Evolutionary conservation across 140 eudicot species (phyloP), one percentile per base, ranked within the genome.

Genomic region (Senecio squalidus): DNA sequence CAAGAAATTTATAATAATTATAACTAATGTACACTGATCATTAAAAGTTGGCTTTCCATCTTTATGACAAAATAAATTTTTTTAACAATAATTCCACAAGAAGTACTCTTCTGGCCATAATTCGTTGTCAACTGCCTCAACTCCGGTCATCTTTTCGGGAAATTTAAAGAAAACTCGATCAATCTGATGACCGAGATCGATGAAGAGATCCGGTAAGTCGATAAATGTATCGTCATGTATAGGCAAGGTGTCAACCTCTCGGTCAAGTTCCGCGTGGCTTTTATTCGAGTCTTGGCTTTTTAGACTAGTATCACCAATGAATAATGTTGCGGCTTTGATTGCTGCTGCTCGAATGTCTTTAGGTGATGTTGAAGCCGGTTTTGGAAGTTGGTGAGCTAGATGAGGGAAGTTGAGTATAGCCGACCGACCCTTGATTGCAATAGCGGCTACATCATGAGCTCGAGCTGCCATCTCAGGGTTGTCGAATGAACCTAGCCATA

Each of bases 401-500:
- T 81, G 75, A 15, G 95, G 95, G 71, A 85, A 85, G 58, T 85
- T 85, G 57, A 85, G 84, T 15, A 74, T 70, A 5, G 95, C 89
- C 5, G 89, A 69, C 24, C 26, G 64, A 13, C 95, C 95, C 36
- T 85, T 85, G 30, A 81, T 78, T 71, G 82, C 72, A 6, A 78
- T 18, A 7, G 95, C 95, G 2, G 95, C 95, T 21, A 85, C 90
- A 18, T 65, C 71, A 52, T 65, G 71, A n/a, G 71, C 71, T 52
- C 71, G 43, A 65, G 62, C 71, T 40, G 62, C 71, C 71, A 65
- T 65, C 54, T 52, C 62, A 1, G 62, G 71, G 53, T 25, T 39
- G 43, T 65, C 71, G 36, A 65, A 65, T 38, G 71, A 38, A 0
- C 62, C 71, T 0, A 65, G 71, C 71, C 71, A 53, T 65, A 65